A percentile compares a stretch with the other conserved stretches of the same genome.
phyloP scores from a whole-genome alignment of 495 filamentous ascomycete genomes.

The Bryoglossum gracile region DNA sequence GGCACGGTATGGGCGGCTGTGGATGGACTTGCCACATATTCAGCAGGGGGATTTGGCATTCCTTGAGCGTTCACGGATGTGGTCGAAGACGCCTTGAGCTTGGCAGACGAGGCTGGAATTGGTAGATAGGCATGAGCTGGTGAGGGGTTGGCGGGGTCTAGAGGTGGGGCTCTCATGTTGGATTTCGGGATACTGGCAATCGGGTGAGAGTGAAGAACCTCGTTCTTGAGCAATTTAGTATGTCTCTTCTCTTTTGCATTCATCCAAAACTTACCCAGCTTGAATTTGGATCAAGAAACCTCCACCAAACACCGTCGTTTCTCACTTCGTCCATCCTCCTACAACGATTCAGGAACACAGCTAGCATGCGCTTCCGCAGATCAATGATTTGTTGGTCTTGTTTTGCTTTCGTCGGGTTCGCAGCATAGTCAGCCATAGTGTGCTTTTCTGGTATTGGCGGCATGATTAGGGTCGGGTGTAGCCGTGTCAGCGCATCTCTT shows the following conservation, averaged over 20 bases:
- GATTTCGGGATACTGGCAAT: slow-evolving; percentile 89
- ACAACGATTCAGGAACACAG: slow-evolving; percentile 90
- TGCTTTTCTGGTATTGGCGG: slow-evolving; percentile 98
- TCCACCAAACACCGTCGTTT: slow-evolving; percentile 94
- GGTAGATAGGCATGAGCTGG: slow-evolving; percentile 86
- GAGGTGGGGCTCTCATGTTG: slow-evolving; percentile 83
- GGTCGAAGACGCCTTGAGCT: slow-evolving; percentile 57
- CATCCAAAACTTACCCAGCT: slow-evolving; percentile 71
- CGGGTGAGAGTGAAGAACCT: slow-evolving; percentile 84
- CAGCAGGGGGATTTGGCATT: slow-evolving; percentile 37
- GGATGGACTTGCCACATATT: slow-evolving; percentile 39
- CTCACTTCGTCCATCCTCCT: slow-evolving; percentile 86
- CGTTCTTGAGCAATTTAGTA: slow-evolving; percentile 56
- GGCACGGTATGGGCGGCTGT: slow-evolving; percentile 50
- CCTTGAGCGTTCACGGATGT: slow-evolving; percentile 36
- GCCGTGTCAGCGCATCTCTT: slow-evolving; percentile 74
- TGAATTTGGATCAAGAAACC: slow-evolving; percentile 92
- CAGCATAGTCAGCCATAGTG: slow-evolving; percentile 96
- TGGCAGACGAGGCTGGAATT: slow-evolving; percentile 74
- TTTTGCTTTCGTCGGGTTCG: slow-evolving; percentile 94
- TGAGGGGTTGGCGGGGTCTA: slow-evolving; percentile 85
- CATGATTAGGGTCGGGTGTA: slow-evolving; percentile 91
- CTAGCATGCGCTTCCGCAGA: slow-evolving; percentile 88
- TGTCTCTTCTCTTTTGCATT: no score
- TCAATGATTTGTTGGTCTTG: slow-evolving; percentile 96